Evolutionary conservation across 164 flowering plant genomes (phyloP).

Genomic region (Tetracentron sinense): DNA sequence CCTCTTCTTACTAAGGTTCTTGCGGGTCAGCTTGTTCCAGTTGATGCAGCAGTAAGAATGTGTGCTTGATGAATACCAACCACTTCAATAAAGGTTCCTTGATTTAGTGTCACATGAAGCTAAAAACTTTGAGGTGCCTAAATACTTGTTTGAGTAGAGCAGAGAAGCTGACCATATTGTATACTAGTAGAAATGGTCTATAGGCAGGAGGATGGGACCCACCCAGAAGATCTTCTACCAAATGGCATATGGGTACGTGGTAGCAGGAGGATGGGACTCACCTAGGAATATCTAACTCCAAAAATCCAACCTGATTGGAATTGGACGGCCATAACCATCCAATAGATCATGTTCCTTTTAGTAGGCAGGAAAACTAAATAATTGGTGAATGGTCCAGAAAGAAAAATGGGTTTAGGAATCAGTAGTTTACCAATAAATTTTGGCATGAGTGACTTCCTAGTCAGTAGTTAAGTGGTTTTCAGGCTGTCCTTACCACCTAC

Average conservation of each 20-base stretch:
- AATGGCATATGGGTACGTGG: too few species aligned
- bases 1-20: slow-evolving; percentile 95
- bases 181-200: neutral
- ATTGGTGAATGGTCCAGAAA: too few species aligned
- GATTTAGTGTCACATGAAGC: slow-evolving; percentile 1
- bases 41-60: slow-evolving; percentile 86
- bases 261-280: too few species aligned
- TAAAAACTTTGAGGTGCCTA: neutral
- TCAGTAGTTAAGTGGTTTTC: neutral
- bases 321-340: too few species aligned
- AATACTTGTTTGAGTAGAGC: neutral
- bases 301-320: too few species aligned
- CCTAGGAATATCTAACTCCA: too few species aligned
- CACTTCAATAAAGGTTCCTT: neutral
- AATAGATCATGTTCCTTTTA: too few species aligned
- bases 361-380: too few species aligned
- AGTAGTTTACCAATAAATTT: too few species aligned
- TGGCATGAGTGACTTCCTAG: too few species aligned
- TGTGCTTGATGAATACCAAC: neutral
- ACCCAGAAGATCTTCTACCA: neutral
- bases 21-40: slow-evolving; percentile 98
- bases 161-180: neutral
- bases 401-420: too few species aligned
- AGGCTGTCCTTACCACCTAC: neutral
- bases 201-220: neutral